A percentile compares a stretch with the other conserved stretches of the same genome.
Evolutionary conservation across 2,329 filamentous ascomycete genomes (phyloP).

Genomic region (Nectriaceae sp.): DNA sequence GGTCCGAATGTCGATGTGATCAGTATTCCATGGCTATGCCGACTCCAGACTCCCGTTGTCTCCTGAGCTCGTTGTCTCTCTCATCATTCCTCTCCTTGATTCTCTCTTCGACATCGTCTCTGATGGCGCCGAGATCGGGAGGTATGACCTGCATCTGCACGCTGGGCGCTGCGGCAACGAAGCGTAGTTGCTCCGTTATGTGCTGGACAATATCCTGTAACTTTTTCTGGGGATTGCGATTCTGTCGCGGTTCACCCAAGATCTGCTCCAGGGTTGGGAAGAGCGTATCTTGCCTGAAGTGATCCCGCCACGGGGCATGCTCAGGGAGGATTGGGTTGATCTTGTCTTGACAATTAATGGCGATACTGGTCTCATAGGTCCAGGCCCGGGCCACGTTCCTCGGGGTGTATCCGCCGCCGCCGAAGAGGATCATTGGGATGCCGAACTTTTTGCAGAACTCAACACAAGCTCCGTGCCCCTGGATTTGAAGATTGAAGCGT

Average conservation of each 20-base stretch:
- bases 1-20: not conserved
- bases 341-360: slow-evolving; percentile 71
- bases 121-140: slow-evolving; percentile 68
- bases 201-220: slow-evolving; percentile 75
- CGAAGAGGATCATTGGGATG: slow-evolving; percentile 85
- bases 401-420: slow-evolving; percentile 94
- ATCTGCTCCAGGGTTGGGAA: slow-evolving; percentile 83
- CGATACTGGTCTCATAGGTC: slow-evolving; percentile 94
- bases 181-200: slow-evolving; percentile 82
- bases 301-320: slow-evolving; percentile 82
- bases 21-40: slow-evolving; percentile 58
- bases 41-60: slow-evolving; percentile 57
- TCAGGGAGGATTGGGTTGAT: slow-evolving; percentile 74
- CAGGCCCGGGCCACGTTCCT: slow-evolving; percentile 95
- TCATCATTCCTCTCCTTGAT: slow-evolving; percentile 66
- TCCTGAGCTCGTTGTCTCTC: slow-evolving; percentile 54
- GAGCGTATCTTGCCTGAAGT: slow-evolving; percentile 85
- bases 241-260: slow-evolving; percentile 67
- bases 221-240: slow-evolving; percentile 77
- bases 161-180: slow-evolving; percentile 81
- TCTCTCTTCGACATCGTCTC: slow-evolving; percentile 69
- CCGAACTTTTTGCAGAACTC: slow-evolving; percentile 80
- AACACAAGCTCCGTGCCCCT: slow-evolving; percentile 90
- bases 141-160: slow-evolving; percentile 83
- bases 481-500: slow-evolving; percentile 94